Conservation (phyloP, 2,329 filamentous ascomycete species). For the Ophiostoma fasciatum region DNA sequence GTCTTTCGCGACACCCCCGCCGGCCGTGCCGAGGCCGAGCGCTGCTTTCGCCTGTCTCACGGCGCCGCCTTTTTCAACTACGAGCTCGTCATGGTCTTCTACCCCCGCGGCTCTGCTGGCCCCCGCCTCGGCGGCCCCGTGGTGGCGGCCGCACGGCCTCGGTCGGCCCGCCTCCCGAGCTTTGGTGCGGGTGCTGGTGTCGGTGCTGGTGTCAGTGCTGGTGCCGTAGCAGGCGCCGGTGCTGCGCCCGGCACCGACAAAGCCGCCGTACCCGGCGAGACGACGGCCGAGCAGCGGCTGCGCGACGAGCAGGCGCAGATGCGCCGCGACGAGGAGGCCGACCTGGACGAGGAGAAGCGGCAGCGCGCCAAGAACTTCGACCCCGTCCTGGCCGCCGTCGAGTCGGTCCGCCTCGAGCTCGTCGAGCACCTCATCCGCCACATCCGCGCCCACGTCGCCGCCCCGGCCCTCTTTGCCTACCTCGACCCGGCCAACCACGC, state of each 20-base stretch:
- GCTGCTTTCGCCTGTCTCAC: conserved; percentile 66
- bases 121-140: not conserved
- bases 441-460: conserved; percentile 75
- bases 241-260: not conserved
- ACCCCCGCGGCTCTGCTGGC: conserved; percentile 20
- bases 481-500: conserved; percentile 70
- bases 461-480: conserved; percentile 63
- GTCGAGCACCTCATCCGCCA: conserved; percentile 77
- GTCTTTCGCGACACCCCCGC: conserved; percentile 67
- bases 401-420: conserved; percentile 65
- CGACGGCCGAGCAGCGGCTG: conserved; percentile 26
- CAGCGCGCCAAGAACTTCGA: conserved; percentile 79
- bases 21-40: conserved; percentile 66
- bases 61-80: conserved; percentile 84
- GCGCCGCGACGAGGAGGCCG: conserved; percentile 60
- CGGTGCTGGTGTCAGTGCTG: too few relatives aligned
- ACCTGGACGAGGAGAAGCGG: conserved; percentile 80
- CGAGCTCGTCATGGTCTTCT: conserved; percentile 76
- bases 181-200: too few relatives aligned
- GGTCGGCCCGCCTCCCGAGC: too few relatives aligned
- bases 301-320: conserved; percentile 51
- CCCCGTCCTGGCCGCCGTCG: conserved; percentile 71
- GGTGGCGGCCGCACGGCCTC: too few relatives aligned
- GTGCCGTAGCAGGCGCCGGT: not conserved
- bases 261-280: conserved; percentile 16